Percentiles rank a stretch among this genome's conserved stretches.
These are phyloP conservation scores for Byssochlamys sp. DNA, from an alignment of 2,329 filamentous ascomycete genomes.

Conservation along the genomic window DNA sequence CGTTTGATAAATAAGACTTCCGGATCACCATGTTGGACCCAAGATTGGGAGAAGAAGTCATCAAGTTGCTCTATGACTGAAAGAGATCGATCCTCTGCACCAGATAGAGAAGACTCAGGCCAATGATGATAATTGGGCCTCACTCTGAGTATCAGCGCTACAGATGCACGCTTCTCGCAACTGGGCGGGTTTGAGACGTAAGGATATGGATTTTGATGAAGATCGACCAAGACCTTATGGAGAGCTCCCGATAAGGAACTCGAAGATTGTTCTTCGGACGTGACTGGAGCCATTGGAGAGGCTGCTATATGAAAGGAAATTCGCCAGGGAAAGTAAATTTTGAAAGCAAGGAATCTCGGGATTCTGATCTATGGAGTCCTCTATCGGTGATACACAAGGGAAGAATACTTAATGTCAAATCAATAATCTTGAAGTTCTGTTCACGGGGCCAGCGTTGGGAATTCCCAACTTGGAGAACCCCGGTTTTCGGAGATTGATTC, in stretches of 20 bases:
- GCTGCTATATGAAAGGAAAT: neutral
- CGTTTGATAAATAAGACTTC: conserved; percentile 65
- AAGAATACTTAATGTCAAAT: neutral
- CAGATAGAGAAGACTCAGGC: conserved; percentile 27
- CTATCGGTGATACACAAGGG: neutral
- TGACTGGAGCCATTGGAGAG: neutral
- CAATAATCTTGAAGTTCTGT: neutral
- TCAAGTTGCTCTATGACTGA: conserved; percentile 36
- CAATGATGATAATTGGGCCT: conserved; percentile 49
- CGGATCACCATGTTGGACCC: conserved; percentile 57
- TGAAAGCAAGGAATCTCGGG: neutral
- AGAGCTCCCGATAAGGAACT: conserved; percentile 17
- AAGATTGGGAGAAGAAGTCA: conserved; percentile 53
- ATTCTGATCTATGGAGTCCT: neutral
- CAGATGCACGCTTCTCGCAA: conserved; percentile 53
- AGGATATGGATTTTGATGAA: conserved; percentile 31
- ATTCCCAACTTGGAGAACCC: neutral
- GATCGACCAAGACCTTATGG: conserved; percentile 21
- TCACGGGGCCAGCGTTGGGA: neutral
- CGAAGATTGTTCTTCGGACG: neutral
- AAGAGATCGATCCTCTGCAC: conserved; percentile 13
- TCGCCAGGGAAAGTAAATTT: neutral
- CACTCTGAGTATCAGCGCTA: conserved; percentile 55
- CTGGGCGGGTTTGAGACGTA: conserved; percentile 37
- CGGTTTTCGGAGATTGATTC: neutral